phyloP scores from a whole-genome alignment of 805 yeast genomes.

The Pichia nakasei region DNA sequence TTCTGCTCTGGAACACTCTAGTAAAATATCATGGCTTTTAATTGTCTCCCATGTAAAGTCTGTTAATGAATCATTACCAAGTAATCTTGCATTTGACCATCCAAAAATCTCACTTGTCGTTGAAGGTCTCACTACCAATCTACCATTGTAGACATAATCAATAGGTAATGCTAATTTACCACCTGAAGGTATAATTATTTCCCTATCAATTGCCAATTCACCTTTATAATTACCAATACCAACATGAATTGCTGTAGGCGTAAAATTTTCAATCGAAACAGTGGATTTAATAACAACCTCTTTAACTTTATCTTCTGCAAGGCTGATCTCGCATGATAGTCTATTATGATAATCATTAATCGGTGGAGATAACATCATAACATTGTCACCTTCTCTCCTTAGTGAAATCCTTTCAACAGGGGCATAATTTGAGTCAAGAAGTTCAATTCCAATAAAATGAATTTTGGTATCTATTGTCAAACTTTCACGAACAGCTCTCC shows the following conservation, averaged over 20 bases:
- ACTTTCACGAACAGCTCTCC: conserved; percentile 79
- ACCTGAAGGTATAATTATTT: conserved; percentile 44
- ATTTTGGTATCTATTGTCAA: conserved; percentile 54
- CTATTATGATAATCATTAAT: conserved; percentile 52
- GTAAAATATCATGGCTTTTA: conserved; percentile 37
- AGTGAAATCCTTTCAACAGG: conserved; percentile 52
- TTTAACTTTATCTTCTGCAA: conserved; percentile 74
- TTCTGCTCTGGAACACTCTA: conserved; percentile 47
- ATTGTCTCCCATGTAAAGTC: conserved; percentile 57
- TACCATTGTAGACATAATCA: conserved; percentile 49
- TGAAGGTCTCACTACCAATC: conserved; percentile 54
- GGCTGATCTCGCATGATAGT: conserved; percentile 57
- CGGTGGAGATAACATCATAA: conserved; percentile 60
- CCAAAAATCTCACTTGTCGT: conserved; percentile 40
- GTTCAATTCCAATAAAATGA: conserved; percentile 55
- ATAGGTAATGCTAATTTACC: conserved; percentile 65
- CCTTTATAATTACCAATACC: conserved; percentile 29
- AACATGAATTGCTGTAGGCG: conserved; percentile 46
- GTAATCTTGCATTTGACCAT: conserved; percentile 52
- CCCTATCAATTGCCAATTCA: conserved; percentile 22
- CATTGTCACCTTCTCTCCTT: conserved; percentile 74
- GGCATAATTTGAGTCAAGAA: conserved; percentile 49
- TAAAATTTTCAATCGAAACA: conserved; percentile 55
- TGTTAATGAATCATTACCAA: conserved; percentile 11
- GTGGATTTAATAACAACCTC: conserved; percentile 73